A percentile compares a stretch with the other conserved stretches of the same genome.
These are phyloP conservation scores for Pugionium cornutum DNA, from an alignment of 345 rosid genomes.

Conservation along the genomic window DNA sequence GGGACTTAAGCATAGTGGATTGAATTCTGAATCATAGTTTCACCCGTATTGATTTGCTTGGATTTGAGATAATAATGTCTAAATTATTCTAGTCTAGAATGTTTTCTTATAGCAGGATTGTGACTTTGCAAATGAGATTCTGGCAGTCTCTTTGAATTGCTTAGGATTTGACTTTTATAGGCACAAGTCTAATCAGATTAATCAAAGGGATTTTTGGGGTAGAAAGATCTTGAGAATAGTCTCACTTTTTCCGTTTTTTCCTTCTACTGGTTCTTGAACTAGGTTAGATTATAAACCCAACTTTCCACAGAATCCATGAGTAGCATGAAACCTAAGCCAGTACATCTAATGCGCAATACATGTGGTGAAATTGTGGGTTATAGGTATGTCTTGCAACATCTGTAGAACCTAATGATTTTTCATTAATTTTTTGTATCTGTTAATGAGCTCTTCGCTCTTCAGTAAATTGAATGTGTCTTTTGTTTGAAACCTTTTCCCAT, in stretches of 20 bases:
- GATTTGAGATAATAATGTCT: neutral
- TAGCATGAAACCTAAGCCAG: no score
- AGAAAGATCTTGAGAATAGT: neutral
- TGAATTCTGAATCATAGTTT: conserved; percentile 14
- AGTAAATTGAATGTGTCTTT: conserved; percentile 11
- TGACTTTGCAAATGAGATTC: conserved; percentile 2
- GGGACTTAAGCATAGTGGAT: neutral
- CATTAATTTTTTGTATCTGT: conserved; percentile 1
- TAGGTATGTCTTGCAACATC: neutral
- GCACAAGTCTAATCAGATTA: conserved; percentile 13
- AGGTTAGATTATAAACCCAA: neutral
- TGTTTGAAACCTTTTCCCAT: neutral
- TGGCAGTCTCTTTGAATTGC: neutral
- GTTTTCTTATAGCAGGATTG: no score
- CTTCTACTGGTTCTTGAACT: no score
- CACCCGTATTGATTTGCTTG: neutral
- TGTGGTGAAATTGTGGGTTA: neutral
- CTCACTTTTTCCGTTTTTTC: neutral
- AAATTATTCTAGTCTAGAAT: neutral
- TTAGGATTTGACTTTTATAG: conserved; percentile 15
- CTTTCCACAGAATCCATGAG: no score
- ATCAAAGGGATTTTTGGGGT: neutral
- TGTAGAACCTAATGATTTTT: neutral
- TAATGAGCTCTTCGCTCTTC: conserved; percentile 4
- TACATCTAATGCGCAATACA: no score